Evolutionary conservation across 495 filamentous ascomycete species (phyloP), one percentile per base, ranked within the genome.

Genomic region (Podospora pseudopauciseta): DNA sequence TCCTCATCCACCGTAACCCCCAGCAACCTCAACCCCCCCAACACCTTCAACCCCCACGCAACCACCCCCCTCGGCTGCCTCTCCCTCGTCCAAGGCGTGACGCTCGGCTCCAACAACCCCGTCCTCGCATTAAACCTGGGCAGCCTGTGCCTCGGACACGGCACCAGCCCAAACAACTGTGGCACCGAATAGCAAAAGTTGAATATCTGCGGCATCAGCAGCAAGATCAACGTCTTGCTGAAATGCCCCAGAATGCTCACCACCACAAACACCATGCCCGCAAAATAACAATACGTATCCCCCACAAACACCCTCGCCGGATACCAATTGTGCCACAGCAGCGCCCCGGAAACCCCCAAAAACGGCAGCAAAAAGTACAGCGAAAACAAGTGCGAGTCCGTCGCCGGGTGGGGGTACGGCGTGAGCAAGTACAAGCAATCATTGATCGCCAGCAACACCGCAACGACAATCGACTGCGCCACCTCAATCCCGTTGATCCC

Each of bases 241-340:
- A 99, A 99, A 80, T 99, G 95, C 1, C 95, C 95, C 26, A 97
- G 82, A 67, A 99, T 97, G 60, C 92, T 92, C 68, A 98, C 95
- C 65, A 97, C 93, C 19, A 93, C 96, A 74, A 99, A 98, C 13
- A 97, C 92, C 94, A 98, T 99, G 67, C 95, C 95, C 0, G 95
- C 94, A 73, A 99, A 96, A 78, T 99, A 99, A 84, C 95, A 99
- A 82, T 98, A 99, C 19, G 95, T 99, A 75, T 99, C 95, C 27
- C 95, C 95, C 0, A 97, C 94, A 74, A 99, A 99, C 1, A 97
- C 96, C 65, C 88, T 88, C 16, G 94, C 91, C 1, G 95, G 95
- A 76, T 94, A 99, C 92, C 93, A 96, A 74, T 99, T 99, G 80
- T 99, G 93, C 76, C 77, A 87, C 71, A 93, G 85, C 27, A 99